Base-by-base conservation (phyloP, 257 asterid species). In the Knoxia roxburghii region DNA sequence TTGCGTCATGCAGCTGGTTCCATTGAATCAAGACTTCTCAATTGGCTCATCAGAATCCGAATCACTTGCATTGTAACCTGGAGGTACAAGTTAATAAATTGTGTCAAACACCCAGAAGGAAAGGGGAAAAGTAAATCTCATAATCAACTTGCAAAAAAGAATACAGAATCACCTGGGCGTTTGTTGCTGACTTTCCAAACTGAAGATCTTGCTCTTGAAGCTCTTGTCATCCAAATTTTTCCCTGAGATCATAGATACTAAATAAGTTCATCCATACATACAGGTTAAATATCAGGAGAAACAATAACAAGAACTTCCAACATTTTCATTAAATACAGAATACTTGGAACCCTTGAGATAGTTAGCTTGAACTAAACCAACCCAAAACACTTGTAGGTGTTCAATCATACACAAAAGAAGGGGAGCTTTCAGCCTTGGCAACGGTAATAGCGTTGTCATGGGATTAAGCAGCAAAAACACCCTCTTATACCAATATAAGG, bases 31-130 rank as follows among this genome's bases (percentile, higher is more conserved):
- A 49, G 83, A 73, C 14, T 71, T 80, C 59, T 41, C 73, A 17
- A 39, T 73, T 32, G 61, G 33, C 58, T 86, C 82, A 68, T 89
- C 91, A 8, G 94, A 84, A 80, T 88, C 94, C 0, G 94, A 89
- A 76, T 89, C 96, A 64, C 96, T 89, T 30, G 86, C 91, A 72
- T 83, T 89, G 74, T 89, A 89, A 72, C 96, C 96, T 89, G 75
- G 30, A 29, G 45, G 26, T 50, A 55, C 32, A 66, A 32, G 24
- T 60, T 30, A 8, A 64, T 58, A 20, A 26, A 60, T 29, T 49
- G 13, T 21, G 27, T 29, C n/a, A 39, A 35, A 37, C 6, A 32
- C 7, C 13, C 21, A 9, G 17, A 39, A 29, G 41, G n/a, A 1
- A 6, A 3, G 17, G 61, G 13, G 40, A 17, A 3, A 14, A 29